Evolutionary conservation across 2,329 filamentous ascomycete genomes (phyloP).

Genomic region (Aureobasidium zeae): DNA sequence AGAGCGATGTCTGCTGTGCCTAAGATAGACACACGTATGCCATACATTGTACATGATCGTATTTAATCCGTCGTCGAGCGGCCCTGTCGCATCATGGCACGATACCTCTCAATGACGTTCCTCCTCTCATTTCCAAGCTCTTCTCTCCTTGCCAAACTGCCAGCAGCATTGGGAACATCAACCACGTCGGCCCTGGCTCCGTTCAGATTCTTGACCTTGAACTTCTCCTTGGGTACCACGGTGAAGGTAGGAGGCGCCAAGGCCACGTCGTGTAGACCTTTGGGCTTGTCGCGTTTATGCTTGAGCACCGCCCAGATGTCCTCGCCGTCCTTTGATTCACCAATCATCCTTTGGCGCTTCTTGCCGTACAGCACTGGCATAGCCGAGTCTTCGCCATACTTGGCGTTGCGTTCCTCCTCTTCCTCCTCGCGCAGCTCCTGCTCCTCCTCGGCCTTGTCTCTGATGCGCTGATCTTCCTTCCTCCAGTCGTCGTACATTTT

Average conservation of each 20-base stretch:
- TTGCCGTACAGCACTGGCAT: conserved; percentile 44
- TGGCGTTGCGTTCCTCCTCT: conserved; percentile 53
- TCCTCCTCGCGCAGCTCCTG: conserved; percentile 54
- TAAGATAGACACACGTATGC: conserved; percentile 35
- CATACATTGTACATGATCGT: background rate
- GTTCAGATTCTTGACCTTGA: conserved; percentile 54
- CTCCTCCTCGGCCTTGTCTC: conserved; percentile 64
- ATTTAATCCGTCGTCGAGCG: background rate
- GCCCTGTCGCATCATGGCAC: conserved; percentile 50
- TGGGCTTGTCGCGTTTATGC: conserved; percentile 50
- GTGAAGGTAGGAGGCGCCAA: conserved; percentile 67
- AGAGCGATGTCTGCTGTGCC: conserved; percentile 68
- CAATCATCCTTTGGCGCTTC: conserved; percentile 37
- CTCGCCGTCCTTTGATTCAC: conserved; percentile 45
- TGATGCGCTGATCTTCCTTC: conserved; percentile 71
- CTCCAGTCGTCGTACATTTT: conserved; percentile 53
- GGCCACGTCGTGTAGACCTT: conserved; percentile 49
- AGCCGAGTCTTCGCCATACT: conserved; percentile 56
- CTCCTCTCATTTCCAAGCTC: conserved; percentile 60
- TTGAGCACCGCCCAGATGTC: conserved; percentile 73
- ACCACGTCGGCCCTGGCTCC: conserved; percentile 58
- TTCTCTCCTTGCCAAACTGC: conserved; percentile 62
- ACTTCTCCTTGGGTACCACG: conserved; percentile 52
- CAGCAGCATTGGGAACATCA: conserved; percentile 59
- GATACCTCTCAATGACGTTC: conserved; percentile 65